These are phyloP conservation scores for Carex scoparia DNA, from an alignment of 176 grass and related monocot species.

Conservation along the genomic window DNA sequence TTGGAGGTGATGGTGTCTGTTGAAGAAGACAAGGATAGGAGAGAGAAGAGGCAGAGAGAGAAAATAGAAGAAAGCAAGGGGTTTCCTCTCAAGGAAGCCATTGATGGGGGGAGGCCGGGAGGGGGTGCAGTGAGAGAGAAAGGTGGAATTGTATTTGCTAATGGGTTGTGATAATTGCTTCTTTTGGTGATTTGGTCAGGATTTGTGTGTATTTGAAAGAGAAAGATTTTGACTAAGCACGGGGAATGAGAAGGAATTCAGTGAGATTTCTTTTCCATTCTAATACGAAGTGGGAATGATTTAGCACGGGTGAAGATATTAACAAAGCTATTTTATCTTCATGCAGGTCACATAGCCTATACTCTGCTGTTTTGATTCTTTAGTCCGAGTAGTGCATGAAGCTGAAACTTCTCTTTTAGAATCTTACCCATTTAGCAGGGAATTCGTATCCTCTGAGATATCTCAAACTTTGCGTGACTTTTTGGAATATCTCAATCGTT, in stretches of 20 bases:
- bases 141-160: not conserved
- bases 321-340: too few species aligned
- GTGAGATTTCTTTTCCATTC: not conserved
- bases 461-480: too few species aligned
- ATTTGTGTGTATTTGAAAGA: not conserved
- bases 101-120: not conserved
- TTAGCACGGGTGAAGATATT: too few species aligned
- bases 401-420: too few species aligned
- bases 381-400: too few species aligned
- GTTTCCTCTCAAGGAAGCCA: not conserved
- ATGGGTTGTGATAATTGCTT: not conserved
- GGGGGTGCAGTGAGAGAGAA: not conserved
- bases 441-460: too few species aligned
- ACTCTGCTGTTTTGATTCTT: too few species aligned
- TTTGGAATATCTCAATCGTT: too few species aligned
- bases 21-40: constrained; percentile 29
- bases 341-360: too few species aligned
- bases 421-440: not conserved
- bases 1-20: constrained; percentile 57
- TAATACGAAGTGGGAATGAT: too few species aligned
- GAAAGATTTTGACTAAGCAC: constrained; percentile 3
- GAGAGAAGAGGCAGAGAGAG: constrained; percentile 27
- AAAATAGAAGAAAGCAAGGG: constrained; percentile 22
- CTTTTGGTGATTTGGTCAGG: not conserved
- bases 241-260: not conserved